Evolutionary conservation across 768 basidiomycete genomes (phyloP).

Genomic region (Fistulinella prunicolor): DNA sequence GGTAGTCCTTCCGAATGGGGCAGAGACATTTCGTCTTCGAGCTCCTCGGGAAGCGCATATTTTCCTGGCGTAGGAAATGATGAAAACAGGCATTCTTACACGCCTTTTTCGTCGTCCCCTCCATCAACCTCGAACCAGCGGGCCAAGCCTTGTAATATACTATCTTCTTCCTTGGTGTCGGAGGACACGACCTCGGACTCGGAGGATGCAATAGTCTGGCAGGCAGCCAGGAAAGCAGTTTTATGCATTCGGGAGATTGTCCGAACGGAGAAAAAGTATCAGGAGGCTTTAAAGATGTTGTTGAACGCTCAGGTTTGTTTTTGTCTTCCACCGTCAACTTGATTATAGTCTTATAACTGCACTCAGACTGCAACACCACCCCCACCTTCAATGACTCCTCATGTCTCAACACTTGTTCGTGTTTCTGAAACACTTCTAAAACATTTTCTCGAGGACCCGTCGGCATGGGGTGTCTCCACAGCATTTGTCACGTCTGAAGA

Average conservation of each 20-base stretch:
- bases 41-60: background rate
- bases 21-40: background rate
- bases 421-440: slow-evolving; percentile 51
- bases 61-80: background rate
- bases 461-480: slow-evolving; percentile 59
- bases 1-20: background rate
- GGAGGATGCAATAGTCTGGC: slow-evolving; percentile 34
- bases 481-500: slow-evolving; percentile 55
- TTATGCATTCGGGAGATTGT: slow-evolving; percentile 48
- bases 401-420: slow-evolving; percentile 48
- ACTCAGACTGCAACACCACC: slow-evolving; percentile 41
- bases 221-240: slow-evolving; percentile 38
- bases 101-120: background rate
- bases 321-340: slow-evolving; percentile 4
- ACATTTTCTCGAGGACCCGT: slow-evolving; percentile 58
- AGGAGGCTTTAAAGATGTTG: slow-evolving; percentile 36
- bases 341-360: background rate
- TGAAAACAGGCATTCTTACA: background rate
- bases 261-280: slow-evolving; percentile 46
- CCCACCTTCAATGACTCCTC: slow-evolving; percentile 49
- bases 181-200: slow-evolving; percentile 7
- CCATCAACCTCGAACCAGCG: background rate
- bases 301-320: slow-evolving; percentile 32
- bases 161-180: background rate
- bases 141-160: background rate